These are phyloP conservation scores for Albatrellus sp. DNA, from an alignment of 1,284 basidiomycete species.

Conservation along the genomic window DNA sequence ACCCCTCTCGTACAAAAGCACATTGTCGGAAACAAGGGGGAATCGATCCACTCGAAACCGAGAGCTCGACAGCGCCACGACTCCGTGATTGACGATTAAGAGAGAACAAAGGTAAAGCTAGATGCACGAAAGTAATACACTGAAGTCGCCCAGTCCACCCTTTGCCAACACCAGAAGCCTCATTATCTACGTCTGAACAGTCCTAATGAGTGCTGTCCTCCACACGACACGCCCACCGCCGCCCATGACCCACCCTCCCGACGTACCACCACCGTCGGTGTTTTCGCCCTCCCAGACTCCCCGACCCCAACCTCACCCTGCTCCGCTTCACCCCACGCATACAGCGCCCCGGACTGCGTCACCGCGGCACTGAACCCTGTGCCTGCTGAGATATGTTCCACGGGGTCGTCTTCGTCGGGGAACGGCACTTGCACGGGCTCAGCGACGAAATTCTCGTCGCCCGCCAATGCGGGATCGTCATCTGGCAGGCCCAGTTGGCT, in stretches of 20 bases:
- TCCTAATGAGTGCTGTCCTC: constrained; percentile 62
- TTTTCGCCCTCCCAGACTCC: constrained; percentile 42
- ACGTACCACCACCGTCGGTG: constrained; percentile 52
- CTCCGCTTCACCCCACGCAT: constrained; percentile 79
- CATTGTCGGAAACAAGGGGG: too few species aligned
- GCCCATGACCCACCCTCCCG: constrained; percentile 56
- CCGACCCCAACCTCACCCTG: constrained; percentile 59
- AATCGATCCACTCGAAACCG: too few species aligned
- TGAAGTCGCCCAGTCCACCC: background rate
- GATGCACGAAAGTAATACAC: background rate
- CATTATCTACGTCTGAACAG: constrained; percentile 40
- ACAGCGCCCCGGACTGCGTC: constrained; percentile 65
- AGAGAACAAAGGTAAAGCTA: background rate
- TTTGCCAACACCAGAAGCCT: background rate
- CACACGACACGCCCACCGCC: constrained; percentile 48
- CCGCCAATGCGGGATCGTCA: constrained; percentile 44
- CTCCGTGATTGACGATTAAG: background rate
- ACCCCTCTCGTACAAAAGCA: too few species aligned
- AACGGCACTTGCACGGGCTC: constrained; percentile 60
- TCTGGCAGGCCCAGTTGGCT: constrained; percentile 67
- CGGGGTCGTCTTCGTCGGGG: constrained; percentile 57
- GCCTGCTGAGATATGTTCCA: constrained; percentile 68
- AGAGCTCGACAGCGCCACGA: too few species aligned
- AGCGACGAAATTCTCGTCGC: constrained; percentile 38
- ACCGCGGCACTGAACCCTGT: constrained; percentile 78